Percentiles rank a stretch among this genome's conserved stretches.
Evolutionary conservation across 1,139 yeast species (phyloP).

Genomic region (Wickerhamomyces sp.): DNA sequence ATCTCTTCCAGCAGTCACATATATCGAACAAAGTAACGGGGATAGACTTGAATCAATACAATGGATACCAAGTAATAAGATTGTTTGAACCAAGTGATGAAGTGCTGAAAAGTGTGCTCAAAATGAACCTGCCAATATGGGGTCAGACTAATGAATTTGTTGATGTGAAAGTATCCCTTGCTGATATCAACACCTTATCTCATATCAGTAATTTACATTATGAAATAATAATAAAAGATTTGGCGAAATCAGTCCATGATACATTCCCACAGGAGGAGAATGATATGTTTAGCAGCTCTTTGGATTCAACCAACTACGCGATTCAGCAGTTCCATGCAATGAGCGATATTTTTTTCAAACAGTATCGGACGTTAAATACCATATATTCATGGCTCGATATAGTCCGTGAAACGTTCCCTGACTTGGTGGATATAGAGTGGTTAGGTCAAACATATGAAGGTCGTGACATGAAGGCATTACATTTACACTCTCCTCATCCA

Average conservation of each 20-base stretch:
- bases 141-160: slow-evolving; percentile 30
- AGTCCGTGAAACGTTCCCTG: slow-evolving; percentile 53
- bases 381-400: slow-evolving; percentile 70
- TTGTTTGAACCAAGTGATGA: slow-evolving; percentile 19
- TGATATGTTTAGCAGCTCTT: neutral
- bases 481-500: slow-evolving; percentile 45
- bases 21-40: neutral
- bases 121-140: slow-evolving; percentile 31
- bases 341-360: slow-evolving; percentile 53
- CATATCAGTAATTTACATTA: slow-evolving; percentile 8
- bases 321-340: slow-evolving; percentile 15
- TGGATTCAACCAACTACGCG: slow-evolving; percentile 1
- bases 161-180: slow-evolving; percentile 32
- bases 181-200: slow-evolving; percentile 17
- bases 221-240: slow-evolving; percentile 45
- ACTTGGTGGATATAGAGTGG: slow-evolving; percentile 52
- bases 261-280: slow-evolving; percentile 38
- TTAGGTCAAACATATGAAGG: slow-evolving; percentile 78
- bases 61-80: slow-evolving; percentile 49
- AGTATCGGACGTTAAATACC: slow-evolving; percentile 63
- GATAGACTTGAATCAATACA: slow-evolving; percentile 46
- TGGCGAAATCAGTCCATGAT: slow-evolving; percentile 52
- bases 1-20: no score
- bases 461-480: slow-evolving; percentile 62
- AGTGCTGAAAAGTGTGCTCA: slow-evolving; percentile 12